Conservation (phyloP, 805 yeast genomes). For the Yamadazyma nakazawae region DNA sequence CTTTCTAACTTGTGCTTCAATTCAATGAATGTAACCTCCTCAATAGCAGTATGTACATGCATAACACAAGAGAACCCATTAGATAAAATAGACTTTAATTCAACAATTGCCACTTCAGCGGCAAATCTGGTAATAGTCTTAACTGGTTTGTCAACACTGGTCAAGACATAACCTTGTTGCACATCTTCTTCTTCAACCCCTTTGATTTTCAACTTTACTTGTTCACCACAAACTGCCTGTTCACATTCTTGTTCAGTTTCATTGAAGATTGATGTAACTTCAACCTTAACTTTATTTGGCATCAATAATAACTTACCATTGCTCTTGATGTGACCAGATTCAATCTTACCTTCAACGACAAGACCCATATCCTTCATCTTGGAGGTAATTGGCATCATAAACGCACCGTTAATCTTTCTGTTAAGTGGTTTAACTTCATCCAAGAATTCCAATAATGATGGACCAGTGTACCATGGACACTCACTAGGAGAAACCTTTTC, state of each 20-base stretch:
- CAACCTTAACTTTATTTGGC: constrained; percentile 88
- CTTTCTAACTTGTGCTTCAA: constrained; percentile 91
- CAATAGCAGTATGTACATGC: constrained; percentile 98
- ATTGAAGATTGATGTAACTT: constrained; percentile 82
- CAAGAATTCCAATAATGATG: constrained; percentile 84
- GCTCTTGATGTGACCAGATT: constrained; percentile 88
- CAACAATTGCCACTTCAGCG: constrained; percentile 96
- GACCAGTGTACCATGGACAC: constrained; percentile 95
- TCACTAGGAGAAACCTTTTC: constrained; percentile 56
- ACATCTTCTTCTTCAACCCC: constrained; percentile 98
- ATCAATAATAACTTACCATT: constrained; percentile 72
- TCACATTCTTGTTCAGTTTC: constrained; percentile 95
- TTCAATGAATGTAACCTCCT: constrained; percentile 81
- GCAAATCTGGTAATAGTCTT: constrained; percentile 87
- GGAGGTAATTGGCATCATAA: constrained; percentile 93
- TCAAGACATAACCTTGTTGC: constrained; percentile 84
- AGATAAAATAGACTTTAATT: constrained; percentile 88
- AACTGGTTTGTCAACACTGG: constrained; percentile 84
- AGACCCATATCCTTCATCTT: constrained; percentile 98
- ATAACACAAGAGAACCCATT: constrained; percentile 97
- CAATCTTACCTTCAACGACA: constrained; percentile 96
- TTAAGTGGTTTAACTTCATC: constrained; percentile 77
- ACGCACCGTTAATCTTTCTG: constrained; percentile 90
- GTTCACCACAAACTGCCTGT: constrained; percentile 93
- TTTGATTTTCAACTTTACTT: constrained; percentile 86